Conservation (phyloP, 1,284 basidiomycete genomes). For the Sparassis latifolia region DNA sequence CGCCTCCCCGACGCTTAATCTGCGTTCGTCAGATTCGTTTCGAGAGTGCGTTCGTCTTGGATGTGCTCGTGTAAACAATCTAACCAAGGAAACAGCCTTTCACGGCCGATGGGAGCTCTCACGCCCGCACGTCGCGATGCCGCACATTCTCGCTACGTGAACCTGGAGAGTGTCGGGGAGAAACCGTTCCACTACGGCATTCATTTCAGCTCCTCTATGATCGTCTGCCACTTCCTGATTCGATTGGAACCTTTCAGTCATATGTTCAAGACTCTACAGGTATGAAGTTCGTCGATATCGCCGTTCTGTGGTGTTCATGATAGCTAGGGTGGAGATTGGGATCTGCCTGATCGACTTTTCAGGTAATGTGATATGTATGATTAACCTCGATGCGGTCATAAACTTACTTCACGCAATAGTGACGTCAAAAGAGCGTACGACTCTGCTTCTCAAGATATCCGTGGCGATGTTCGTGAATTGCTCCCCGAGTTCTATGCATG, state of each 20-base stretch:
- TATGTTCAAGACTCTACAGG: constrained; percentile 88
- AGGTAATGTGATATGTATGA: constrained; percentile 34
- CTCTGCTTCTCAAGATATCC: constrained; percentile 81
- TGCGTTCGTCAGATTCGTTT: constrained; percentile 61
- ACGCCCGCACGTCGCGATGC: constrained; percentile 68
- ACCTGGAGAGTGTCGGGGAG: constrained; percentile 77
- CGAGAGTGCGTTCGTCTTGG: constrained; percentile 59
- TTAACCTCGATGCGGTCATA: no score
- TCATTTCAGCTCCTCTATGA: constrained; percentile 96
- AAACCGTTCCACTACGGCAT: constrained; percentile 91
- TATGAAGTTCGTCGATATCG: constrained; percentile 16
- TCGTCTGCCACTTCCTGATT: constrained; percentile 93
- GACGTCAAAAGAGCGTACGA: constrained; percentile 75
- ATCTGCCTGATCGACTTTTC: constrained; percentile 92
- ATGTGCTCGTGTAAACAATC: background rate
- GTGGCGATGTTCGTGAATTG: constrained; percentile 92
- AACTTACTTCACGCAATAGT: constrained; percentile 27
- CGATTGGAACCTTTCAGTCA: constrained; percentile 85
- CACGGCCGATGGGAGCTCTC: constrained; percentile 89
- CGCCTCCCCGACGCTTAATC: constrained; percentile 65
- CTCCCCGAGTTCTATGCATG: constrained; percentile 90
- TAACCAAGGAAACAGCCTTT: constrained; percentile 42
- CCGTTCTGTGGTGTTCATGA: background rate
- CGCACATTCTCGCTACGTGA: constrained; percentile 71
- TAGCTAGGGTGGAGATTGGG: constrained; percentile 82